Evolutionary conservation across 1,284 basidiomycete species (phyloP).

Genomic region (Crucibulum parvulum): DNA sequence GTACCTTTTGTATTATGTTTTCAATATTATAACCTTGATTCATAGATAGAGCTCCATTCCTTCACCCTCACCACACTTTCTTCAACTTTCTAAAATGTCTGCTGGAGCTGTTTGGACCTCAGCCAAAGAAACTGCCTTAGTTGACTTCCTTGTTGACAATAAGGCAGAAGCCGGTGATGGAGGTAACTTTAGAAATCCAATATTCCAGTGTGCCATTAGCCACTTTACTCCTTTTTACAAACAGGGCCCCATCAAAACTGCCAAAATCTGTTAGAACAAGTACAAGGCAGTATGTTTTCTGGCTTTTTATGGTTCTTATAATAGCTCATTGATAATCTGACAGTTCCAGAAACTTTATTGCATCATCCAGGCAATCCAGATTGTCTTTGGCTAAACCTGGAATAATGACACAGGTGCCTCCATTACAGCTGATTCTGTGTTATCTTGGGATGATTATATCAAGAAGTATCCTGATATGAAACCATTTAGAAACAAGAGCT

Average conservation of each 20-base stretch:
- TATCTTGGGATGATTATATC: constrained; percentile 9
- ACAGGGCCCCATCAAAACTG: constrained; percentile 1
- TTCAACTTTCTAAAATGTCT: background rate
- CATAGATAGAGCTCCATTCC: background rate
- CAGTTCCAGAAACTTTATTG: constrained; percentile 4
- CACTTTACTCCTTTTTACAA: background rate
- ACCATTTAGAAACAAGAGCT: constrained; percentile 18
- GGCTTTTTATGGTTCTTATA: background rate
- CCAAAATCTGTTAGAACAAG: constrained; percentile 9
- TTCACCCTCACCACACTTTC: constrained; percentile 13
- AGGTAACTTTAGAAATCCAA: constrained; percentile 20
- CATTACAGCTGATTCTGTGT: constrained; percentile 8
- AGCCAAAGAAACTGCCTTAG: background rate
- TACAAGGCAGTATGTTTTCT: constrained; percentile 7
- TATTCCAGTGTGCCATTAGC: constrained; percentile 9
- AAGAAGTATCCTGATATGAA: constrained; percentile 8
- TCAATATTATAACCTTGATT: background rate
- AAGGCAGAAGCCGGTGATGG: too few relatives aligned
- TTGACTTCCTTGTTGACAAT: constrained; percentile 10
- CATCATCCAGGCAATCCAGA: constrained; percentile 6
- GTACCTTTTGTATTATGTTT: too few relatives aligned
- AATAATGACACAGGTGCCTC: constrained; percentile 8
- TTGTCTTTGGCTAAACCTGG: constrained; percentile 16
- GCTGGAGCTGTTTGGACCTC: background rate
- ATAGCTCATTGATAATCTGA: background rate